A percentile compares a stretch with the other conserved stretches of the same genome.
phyloP scores from a whole-genome alignment of 371 early-diverging fungal genomes.

The Mortierella sp. region DNA sequence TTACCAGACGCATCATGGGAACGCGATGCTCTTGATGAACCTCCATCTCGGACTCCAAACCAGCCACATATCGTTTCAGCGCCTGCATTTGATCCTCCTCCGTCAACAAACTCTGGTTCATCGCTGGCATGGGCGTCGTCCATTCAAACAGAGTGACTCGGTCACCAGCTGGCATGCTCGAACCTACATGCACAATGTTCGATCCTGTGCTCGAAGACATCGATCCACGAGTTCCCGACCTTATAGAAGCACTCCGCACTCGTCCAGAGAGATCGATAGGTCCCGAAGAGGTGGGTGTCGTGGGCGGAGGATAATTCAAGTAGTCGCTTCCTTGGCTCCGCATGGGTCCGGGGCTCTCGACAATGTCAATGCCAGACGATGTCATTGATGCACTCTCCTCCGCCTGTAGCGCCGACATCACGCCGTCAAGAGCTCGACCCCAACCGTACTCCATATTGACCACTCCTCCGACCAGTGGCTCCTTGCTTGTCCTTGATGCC shows the following conservation, averaged over 20 bases:
- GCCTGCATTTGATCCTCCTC: conserved; percentile 62
- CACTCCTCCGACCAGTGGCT: conserved; percentile 87
- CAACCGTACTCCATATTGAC: conserved; percentile 94
- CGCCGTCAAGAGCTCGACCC: conserved; percentile 72
- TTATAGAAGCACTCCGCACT: conserved; percentile 43
- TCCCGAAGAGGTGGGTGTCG: conserved; percentile 3
- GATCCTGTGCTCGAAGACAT: conserved; percentile 24
- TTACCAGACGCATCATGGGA: conserved; percentile 64
- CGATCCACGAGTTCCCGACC: conserved; percentile 41
- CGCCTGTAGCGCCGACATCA: conserved; percentile 11
- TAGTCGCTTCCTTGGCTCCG: conserved; percentile 20
- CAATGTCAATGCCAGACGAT: conserved; percentile 6
- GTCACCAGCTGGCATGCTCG: conserved; percentile 25
- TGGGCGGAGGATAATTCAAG: conserved; percentile 24
- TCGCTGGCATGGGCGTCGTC: conserved; percentile 41
- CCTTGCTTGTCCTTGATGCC: conserved; percentile 91
- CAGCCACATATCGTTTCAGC: conserved; percentile 61
- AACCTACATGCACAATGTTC: background rate
- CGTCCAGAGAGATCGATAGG: conserved; percentile 12
- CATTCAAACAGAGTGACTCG: conserved; percentile 42
- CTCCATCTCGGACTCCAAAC: conserved; percentile 64
- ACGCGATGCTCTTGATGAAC: conserved; percentile 65
- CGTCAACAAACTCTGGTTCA: conserved; percentile 29
- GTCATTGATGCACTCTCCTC: conserved; percentile 19
- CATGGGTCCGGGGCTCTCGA: conserved; percentile 13